phyloP scores from a whole-genome alignment of 2,329 filamentous ascomycete genomes.

The Colletotrichum liriopes region DNA sequence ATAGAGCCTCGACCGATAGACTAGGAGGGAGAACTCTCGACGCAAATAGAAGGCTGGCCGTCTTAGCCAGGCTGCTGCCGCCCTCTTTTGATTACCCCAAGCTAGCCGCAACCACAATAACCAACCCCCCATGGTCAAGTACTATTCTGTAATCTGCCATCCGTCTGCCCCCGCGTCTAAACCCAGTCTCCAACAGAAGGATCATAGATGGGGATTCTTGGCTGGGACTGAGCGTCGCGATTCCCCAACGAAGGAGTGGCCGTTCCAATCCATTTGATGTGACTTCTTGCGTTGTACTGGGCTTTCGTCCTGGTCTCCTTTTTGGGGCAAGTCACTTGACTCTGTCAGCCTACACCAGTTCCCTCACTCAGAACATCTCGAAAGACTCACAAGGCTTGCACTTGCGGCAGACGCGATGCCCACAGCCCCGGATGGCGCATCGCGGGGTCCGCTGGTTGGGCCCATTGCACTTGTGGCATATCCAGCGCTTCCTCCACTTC shows the following conservation, averaged over 20 bases:
- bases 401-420: neutral
- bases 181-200: constrained; percentile 16
- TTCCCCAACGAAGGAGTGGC: too few species aligned
- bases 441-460: constrained; percentile 2
- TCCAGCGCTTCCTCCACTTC: constrained; percentile 1
- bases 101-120: too few species aligned
- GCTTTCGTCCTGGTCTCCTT: rapidly evolving
- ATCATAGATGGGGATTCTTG: constrained; percentile 19
- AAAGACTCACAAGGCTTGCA: constrained; percentile 21
- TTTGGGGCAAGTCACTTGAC: neutral
- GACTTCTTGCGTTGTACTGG: neutral
- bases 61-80: neutral
- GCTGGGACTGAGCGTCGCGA: neutral
- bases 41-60: neutral
- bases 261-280: neutral
- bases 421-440: constrained; percentile 5
- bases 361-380: neutral
- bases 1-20: constrained; percentile 32
- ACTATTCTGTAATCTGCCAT: neutral
- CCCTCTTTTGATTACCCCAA: neutral
- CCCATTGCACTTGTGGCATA: constrained; percentile 6
- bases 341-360: neutral
- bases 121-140: too few species aligned
- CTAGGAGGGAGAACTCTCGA: neutral
- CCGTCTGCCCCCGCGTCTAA: neutral